These are phyloP conservation scores for Chaetomiaceae sp. DNA, from an alignment of 2,329 filamentous ascomycete species.

Conservation along the genomic window DNA sequence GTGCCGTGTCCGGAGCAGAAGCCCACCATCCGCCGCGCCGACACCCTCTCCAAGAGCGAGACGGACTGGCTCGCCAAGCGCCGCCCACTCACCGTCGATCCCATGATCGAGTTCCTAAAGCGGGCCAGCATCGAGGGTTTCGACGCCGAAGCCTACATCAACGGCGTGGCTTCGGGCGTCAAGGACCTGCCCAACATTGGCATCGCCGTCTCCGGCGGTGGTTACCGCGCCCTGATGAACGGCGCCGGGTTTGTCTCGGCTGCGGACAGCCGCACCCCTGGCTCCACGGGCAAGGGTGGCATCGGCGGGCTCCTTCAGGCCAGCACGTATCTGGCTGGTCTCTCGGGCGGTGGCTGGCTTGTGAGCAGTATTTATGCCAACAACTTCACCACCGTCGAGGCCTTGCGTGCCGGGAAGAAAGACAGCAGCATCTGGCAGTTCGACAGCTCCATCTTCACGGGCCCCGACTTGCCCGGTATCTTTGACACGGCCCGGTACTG, in stretches of 20 bases:
- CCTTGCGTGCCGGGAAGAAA: conserved; percentile 44
- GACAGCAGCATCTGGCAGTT: conserved; percentile 35
- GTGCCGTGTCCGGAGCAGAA: conserved; percentile 66
- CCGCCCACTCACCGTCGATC: conserved; percentile 65
- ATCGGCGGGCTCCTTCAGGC: conserved; percentile 78
- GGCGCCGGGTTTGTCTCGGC: conserved; percentile 76
- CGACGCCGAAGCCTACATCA: conserved; percentile 69
- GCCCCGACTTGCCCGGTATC: conserved; percentile 30
- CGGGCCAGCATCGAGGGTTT: conserved; percentile 73
- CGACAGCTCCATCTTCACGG: conserved; percentile 34
- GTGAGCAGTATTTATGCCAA: conserved; percentile 79
- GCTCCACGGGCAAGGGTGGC: conserved; percentile 59
- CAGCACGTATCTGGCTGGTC: conserved; percentile 68
- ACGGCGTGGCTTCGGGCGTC: conserved; percentile 59
- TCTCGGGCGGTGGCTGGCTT: conserved; percentile 82
- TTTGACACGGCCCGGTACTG: conserved; percentile 50
- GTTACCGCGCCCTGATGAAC: conserved; percentile 81
- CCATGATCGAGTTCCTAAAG: conserved; percentile 70
- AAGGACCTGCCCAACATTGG: conserved; percentile 55
- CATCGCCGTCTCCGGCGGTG: conserved; percentile 76
- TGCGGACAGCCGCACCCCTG: conserved; percentile 68
- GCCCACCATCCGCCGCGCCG: conserved; percentile 64
- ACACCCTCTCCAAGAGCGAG: conserved; percentile 63
- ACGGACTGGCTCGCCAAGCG: conserved; percentile 67
- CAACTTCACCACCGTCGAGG: conserved; percentile 70